These are phyloP conservation scores for Lathyrus sativus DNA, from an alignment of 306 rosid genomes.

Conservation along the genomic window DNA sequence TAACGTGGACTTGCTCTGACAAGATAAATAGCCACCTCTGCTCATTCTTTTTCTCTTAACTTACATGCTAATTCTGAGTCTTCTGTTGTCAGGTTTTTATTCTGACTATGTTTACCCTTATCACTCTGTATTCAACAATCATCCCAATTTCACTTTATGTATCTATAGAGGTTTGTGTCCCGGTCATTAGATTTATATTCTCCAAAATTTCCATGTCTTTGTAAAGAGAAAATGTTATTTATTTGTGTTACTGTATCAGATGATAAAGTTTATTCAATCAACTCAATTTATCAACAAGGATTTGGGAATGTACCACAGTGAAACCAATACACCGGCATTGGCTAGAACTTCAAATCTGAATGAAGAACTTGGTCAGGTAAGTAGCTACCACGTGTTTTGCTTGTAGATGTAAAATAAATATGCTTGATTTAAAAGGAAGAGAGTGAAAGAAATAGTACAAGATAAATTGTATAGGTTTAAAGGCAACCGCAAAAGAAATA, in stretches of 20 bases:
- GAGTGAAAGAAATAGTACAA: constrained; percentile 5
- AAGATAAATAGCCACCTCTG: constrained; percentile 33
- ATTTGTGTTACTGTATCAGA: constrained; percentile 54
- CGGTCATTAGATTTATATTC: constrained; percentile 32
- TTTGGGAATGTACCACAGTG: constrained; percentile 81
- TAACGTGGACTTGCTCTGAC: constrained; percentile 43
- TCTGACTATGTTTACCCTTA: constrained; percentile 91
- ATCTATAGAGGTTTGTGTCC: constrained; percentile 86
- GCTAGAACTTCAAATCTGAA: constrained; percentile 98
- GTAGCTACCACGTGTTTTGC: constrained; percentile 24
- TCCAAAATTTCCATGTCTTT: constrained; percentile 15
- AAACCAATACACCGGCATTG: constrained; percentile 91
- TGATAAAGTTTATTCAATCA: constrained; percentile 95
- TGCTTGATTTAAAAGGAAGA: constrained; percentile 7
- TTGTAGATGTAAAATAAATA: constrained; percentile 19
- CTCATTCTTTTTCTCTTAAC: constrained; percentile 19
- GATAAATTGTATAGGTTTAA: background rate
- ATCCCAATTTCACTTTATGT: constrained; percentile 98
- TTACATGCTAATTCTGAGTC: constrained; percentile 36
- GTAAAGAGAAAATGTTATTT: constrained; percentile 34
- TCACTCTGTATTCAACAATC: constrained; percentile 87
- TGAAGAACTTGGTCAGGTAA: constrained; percentile 98
- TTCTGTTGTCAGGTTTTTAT: constrained; percentile 66
- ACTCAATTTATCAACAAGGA: constrained; percentile 96
- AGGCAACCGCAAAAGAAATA: background rate